Evolutionary conservation across 495 filamentous ascomycete species (phyloP).

Genomic region (Aspergillus campestris): DNA sequence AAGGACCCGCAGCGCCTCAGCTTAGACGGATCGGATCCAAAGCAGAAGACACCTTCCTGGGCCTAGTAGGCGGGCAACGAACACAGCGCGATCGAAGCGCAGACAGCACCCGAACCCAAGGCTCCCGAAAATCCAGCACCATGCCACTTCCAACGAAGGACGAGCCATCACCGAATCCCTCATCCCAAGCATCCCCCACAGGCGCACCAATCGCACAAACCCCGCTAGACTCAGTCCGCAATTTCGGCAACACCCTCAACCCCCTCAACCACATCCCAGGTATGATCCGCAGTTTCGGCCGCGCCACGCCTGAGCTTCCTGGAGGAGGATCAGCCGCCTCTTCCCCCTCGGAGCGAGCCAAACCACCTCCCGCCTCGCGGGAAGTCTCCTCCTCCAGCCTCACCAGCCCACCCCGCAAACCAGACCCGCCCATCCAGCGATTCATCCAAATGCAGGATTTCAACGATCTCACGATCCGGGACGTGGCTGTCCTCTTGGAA

Average conservation of each 20-base stretch:
- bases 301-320: constrained; percentile 37
- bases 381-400: constrained; percentile 12
- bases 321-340: constrained; percentile 15
- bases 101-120: constrained; percentile 61
- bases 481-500: constrained; percentile 71
- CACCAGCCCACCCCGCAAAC: constrained; percentile 31
- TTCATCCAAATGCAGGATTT: constrained; percentile 76
- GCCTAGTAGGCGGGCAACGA: constrained; percentile 53
- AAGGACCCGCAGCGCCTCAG: constrained; percentile 29
- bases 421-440: constrained; percentile 63
- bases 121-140: constrained; percentile 20
- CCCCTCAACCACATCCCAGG: constrained; percentile 70
- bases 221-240: constrained; percentile 76
- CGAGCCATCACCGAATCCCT: constrained; percentile 8
- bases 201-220: constrained; percentile 27
- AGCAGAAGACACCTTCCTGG: constrained; percentile 51
- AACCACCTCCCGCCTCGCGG: constrained; percentile 17
- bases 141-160: constrained; percentile 15
- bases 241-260: constrained; percentile 72
- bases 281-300: constrained; percentile 71
- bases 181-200: constrained; percentile 12
- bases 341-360: constrained; percentile 22
- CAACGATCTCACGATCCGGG: constrained; percentile 68
- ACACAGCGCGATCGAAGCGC: constrained; percentile 62
- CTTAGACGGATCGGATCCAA: constrained; percentile 25